Evolutionary conservation across 208 protist species (phyloP), one percentile per base, ranked within the genome.

Genomic region (Porcisia hertigi): DNA sequence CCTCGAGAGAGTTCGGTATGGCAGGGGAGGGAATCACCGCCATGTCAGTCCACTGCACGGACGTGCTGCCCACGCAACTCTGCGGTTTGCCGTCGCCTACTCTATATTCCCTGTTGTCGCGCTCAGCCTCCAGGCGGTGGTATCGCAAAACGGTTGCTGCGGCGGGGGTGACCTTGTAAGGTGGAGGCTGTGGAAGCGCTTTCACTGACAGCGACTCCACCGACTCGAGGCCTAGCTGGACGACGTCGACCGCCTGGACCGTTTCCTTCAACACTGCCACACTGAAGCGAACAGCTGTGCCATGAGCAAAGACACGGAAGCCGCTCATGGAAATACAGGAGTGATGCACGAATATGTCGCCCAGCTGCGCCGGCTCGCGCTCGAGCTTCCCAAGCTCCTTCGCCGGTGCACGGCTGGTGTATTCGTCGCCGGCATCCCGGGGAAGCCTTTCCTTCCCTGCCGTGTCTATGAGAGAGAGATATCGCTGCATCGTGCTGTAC

Each of bases 281-380:
- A 49, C 76, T 77, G 73, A 93, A 93, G 75, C 81, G 79, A 25
- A 93, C 86, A 8, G 77, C 64, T 25, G 76, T 83, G 69, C 88
- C 86, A 14, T 85, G 76, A 30, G 76, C 69, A 52, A 93, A 77
- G 11, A 84, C 79, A 47, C 86, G 86, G 58, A 90, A 90, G 69
- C 84, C 86, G 36, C 85, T 65, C 84, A 89, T 90, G 41, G 81
- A 77, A 45, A 93, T 81, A 71, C 86, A 89, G 9, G 80, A 88
- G 71, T 93, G 84, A 62, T 90, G 86, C 25, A 93, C 86, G 70
- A 93, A 93, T 54, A 93, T 88, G 74, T 90, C 88, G 5, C 83
- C 88, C 43, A 89, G 57, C 16, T 64, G 47, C 11, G 74, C 77
- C 12, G 80, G 67, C 53, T 83, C 85, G n/a, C 85, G 82, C 34